Percentiles rank a stretch among this genome's conserved stretches.
Evolutionary conservation across 164 flowering plant genomes (phyloP).

Genomic region (Protea cynaroides): DNA sequence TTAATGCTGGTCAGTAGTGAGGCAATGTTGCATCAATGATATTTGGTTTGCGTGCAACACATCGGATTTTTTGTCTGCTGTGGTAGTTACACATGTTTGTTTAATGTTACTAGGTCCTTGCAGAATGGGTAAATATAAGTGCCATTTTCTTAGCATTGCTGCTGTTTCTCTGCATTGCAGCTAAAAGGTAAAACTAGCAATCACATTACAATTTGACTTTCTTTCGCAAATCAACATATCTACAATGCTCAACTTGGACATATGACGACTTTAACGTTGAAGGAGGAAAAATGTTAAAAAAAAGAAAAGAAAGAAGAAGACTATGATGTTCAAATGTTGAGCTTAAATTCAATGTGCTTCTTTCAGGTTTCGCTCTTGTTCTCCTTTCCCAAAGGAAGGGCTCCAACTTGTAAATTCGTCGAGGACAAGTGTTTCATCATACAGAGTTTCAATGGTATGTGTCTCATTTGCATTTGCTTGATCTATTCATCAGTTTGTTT

Average conservation of each 20-base stretch:
- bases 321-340: conserved; percentile 1
- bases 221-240: neutral
- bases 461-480: neutral
- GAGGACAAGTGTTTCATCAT: conserved; percentile 54
- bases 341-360: conserved; percentile 8
- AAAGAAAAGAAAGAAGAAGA: neutral
- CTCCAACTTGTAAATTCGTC: conserved; percentile 17
- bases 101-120: conserved; percentile 51
- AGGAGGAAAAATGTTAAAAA: no score
- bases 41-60: neutral
- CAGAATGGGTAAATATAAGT: conserved; percentile 48
- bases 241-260: neutral
- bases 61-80: neutral
- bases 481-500: conserved; percentile 1
- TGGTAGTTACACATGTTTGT: neutral
- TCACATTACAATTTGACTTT: neutral
- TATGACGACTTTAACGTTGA: neutral
- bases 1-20: neutral
- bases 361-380: conserved; percentile 36
- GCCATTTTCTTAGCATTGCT: conserved; percentile 32
- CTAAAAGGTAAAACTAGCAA: conserved; percentile 38
- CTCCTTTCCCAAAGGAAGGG: conserved; percentile 18
- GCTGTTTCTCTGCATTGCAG: conserved; percentile 27
- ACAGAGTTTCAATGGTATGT: conserved; percentile 67
- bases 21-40: neutral